Base-by-base conservation (phyloP, 495 filamentous ascomycete genomes). In the Neurospora tetraspora region DNA sequence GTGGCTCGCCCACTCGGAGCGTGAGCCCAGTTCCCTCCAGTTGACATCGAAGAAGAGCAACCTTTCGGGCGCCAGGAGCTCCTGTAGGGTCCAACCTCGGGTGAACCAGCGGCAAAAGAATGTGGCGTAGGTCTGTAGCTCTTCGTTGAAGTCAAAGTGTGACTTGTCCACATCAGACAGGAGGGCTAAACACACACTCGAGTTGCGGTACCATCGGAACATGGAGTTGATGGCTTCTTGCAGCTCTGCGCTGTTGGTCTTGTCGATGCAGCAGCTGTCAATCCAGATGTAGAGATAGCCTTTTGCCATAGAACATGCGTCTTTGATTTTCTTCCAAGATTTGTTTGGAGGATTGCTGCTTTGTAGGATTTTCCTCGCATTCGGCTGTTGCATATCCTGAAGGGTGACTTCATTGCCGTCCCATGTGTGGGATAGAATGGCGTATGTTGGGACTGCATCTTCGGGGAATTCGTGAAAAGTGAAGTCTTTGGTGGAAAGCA, bases 21-120 rank as follows among this genome's bases (percentile, higher is more conserved):
- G 47, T 2, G 20, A 31, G 11, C 47, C 47, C 12, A 31, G 11
- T 1, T 59, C 65, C 0, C 12, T n/a, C 83, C 81, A 84, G 11
- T 71, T 42, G 1, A 9, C 6, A 11, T 78, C 73, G 71, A 76
- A 83, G 71, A 86, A 85, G 0, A 69, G 18, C 3, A 85, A 20
- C 0, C 73, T 18, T 4, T 8, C 18, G 0, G 81, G 80, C 0
- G 82, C 80, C 11, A 86, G 71, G 0, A 85, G 77, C 71, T 85
- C 82, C 47, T 85, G 81, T 31, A 85, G 59, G 4, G 82, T 84
- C 81, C 82, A 86, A 1, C 83, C 83, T 45, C 84, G 73, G 1
- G 71, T 77, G 45, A 85, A 84, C 82, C 84, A 85, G 5, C 73
- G 74, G 65, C 78, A 73, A 1, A 9, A n/a, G 0, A 16, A 0